phyloP scores from a whole-genome alignment of 345 rosid species.

The Acer saccharum region DNA sequence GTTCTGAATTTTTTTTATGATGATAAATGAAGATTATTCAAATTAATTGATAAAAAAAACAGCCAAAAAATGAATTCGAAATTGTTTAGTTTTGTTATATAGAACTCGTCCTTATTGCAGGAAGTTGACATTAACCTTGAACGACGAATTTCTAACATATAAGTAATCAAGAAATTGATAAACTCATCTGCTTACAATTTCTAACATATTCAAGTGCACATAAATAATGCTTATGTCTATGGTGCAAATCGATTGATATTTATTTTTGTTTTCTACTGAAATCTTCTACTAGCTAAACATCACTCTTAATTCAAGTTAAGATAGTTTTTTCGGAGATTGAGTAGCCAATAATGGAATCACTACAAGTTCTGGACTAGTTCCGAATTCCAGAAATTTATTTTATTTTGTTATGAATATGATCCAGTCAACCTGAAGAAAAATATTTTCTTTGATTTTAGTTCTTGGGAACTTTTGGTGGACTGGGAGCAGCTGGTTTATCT shows the following conservation, averaged over 20 bases:
- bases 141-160: no score
- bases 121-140: background rate
- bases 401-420: background rate
- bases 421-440: constrained; percentile 17
- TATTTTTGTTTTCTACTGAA: background rate
- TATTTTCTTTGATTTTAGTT: constrained; percentile 45
- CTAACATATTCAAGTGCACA: background rate
- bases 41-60: background rate
- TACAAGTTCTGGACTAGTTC: background rate
- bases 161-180: no score
- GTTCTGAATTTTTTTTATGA: constrained; percentile 19
- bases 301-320: background rate
- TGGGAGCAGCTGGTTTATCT: constrained; percentile 89
- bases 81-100: background rate
- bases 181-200: background rate
- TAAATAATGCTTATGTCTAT: background rate
- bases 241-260: background rate
- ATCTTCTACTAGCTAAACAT: background rate
- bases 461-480: constrained; percentile 83
- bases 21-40: background rate
- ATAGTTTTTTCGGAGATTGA: background rate
- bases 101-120: background rate
- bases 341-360: no score
- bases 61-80: background rate
- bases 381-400: background rate